Evolutionary conservation across 495 filamentous ascomycete species (phyloP).

Genomic region (Chaetomium fimeti): DNA sequence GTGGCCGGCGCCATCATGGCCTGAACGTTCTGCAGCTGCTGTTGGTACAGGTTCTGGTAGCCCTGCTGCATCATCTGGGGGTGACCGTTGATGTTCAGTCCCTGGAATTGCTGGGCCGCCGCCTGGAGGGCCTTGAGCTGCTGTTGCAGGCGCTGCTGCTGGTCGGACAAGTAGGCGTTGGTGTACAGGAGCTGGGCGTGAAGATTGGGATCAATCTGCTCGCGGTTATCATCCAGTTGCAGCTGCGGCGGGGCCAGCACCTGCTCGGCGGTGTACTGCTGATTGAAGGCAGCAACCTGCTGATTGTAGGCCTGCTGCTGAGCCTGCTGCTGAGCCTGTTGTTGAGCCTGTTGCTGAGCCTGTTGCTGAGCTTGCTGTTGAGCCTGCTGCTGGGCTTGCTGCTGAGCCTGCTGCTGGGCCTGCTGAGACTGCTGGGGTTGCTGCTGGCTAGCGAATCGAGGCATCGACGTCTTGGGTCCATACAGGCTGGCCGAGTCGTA

Average conservation of each 20-base stretch:
- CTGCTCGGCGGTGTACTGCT: slow-evolving; percentile 67
- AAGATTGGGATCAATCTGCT: slow-evolving; percentile 74
- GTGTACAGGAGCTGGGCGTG: slow-evolving; percentile 82
- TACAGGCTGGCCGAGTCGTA: slow-evolving; percentile 47
- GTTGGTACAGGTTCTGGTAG: slow-evolving; percentile 49
- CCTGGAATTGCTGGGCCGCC: slow-evolving; percentile 74
- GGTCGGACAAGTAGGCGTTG: slow-evolving; percentile 80
- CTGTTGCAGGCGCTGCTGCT: slow-evolving; percentile 77
- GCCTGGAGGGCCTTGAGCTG: slow-evolving; percentile 58
- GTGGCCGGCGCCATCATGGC: slow-evolving; percentile 56
- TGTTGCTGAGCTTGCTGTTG: slow-evolving; percentile 26
- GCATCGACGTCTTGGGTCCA: slow-evolving; percentile 55
- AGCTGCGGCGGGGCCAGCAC: slow-evolving; percentile 80
- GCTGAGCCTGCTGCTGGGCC: slow-evolving; percentile 28
- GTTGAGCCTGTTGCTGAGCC: slow-evolving; percentile 28
- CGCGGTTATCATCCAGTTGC: slow-evolving; percentile 63
- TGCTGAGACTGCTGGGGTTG: slow-evolving; percentile 29
- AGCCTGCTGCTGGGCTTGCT: slow-evolving; percentile 39
- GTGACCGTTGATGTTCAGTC: slow-evolving; percentile 58
- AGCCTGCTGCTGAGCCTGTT: slow-evolving; percentile 27
- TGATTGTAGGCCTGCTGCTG: slow-evolving; percentile 39
- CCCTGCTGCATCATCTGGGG: slow-evolving; percentile 44
- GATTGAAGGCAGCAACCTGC: slow-evolving; percentile 33
- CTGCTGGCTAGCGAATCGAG: slow-evolving; percentile 40
- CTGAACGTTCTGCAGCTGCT: slow-evolving; percentile 60